A percentile compares a stretch with the other conserved stretches of the same genome.
These are phyloP conservation scores for Flaveria robusta DNA, from an alignment of 129 eudicot species.

Conservation along the genomic window DNA sequence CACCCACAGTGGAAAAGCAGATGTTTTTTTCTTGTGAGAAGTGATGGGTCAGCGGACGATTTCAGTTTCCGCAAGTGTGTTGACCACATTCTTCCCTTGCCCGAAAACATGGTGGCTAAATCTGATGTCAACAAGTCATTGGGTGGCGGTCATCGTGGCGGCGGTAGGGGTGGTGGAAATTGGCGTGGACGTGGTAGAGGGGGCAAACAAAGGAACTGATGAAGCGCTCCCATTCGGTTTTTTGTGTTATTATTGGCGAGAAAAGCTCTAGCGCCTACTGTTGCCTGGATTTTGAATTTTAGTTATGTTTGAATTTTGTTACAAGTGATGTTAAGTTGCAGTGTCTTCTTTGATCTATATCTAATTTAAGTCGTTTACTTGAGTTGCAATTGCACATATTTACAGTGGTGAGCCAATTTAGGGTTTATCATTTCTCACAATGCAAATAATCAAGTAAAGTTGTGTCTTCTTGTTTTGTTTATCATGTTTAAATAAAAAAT, in stretches of 20 bases:
- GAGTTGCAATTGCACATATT: neutral
- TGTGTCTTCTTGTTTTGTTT: too few species aligned
- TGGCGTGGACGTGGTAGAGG: slow-evolving; percentile 63
- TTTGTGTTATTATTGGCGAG: slow-evolving; percentile 17
- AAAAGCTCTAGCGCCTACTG: neutral
- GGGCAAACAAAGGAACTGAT: slow-evolving; percentile 53
- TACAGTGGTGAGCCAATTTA: neutral
- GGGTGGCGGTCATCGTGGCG: slow-evolving; percentile 52
- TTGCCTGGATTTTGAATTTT: slow-evolving; percentile 19
- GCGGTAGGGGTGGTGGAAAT: slow-evolving; percentile 63
- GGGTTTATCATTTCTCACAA: neutral
- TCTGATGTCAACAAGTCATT: slow-evolving; percentile 70
- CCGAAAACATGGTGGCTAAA: slow-evolving; percentile 82
- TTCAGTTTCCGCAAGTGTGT: slow-evolving; percentile 99
- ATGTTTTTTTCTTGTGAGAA: slow-evolving; percentile 73
- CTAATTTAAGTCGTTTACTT: neutral
- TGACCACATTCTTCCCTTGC: slow-evolving; percentile 86
- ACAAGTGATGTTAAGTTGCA: neutral
- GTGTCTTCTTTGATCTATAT: neutral
- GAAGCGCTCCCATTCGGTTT: neutral
- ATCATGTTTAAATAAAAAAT: too few species aligned
- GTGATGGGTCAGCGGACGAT: slow-evolving; percentile 72
- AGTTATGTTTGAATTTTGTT: slow-evolving; percentile 2
- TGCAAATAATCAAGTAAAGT: too few species aligned
- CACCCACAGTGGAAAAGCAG: slow-evolving; percentile 87